Evolutionary conservation across 441 rosid genomes (phyloP), one percentile per base, ranked within the genome.

Genomic region (Euphorbia celastroides): DNA sequence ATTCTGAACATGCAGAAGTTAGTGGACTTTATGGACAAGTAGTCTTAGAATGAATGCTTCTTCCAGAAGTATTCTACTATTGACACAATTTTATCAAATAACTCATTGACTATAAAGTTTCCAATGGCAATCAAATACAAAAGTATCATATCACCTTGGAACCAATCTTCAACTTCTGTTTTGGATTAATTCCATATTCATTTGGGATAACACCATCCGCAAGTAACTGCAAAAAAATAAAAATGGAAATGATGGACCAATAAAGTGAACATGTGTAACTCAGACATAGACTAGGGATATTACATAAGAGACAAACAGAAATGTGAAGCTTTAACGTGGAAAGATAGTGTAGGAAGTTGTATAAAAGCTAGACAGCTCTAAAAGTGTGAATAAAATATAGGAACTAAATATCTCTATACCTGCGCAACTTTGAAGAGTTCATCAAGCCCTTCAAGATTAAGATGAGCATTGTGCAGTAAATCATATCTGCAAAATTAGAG

Each of bases 131-230:
- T 27, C 2, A 57, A 46, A 32, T 56, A 20, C 41, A 57, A 60
- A 56, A 51, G 23, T 27, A 64, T 34, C 27, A 71, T 57, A 64
- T 74, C 67, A 92, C 93, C 99, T 92, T 96, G 30, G 99, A 96
- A 70, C 99, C 97, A 70, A 96, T 93, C 82, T 93, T 93, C 77
- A 96, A 80, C 82, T 93, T 93, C 81, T 96, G 99, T 74, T 89
- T 87, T 54, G 99, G 96, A 82, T 96, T 93, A 69, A 96, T 88
- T 61, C 99, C 99, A 72, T 96, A 96, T 81, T 96, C 99, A 69
- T 96, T 96, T 70, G 99, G 99, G 72, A 96, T 93, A 65, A 96
- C 98, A 74, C 99, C 99, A 82, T 96, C 99, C 67, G 99, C 99
- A 68, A 96, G 99, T 60, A 85, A 75, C 99, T 96, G 84, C 74